These are phyloP conservation scores for Cytospora piceicola DNA, from an alignment of 2,329 filamentous ascomycete species.

Conservation along the genomic window DNA sequence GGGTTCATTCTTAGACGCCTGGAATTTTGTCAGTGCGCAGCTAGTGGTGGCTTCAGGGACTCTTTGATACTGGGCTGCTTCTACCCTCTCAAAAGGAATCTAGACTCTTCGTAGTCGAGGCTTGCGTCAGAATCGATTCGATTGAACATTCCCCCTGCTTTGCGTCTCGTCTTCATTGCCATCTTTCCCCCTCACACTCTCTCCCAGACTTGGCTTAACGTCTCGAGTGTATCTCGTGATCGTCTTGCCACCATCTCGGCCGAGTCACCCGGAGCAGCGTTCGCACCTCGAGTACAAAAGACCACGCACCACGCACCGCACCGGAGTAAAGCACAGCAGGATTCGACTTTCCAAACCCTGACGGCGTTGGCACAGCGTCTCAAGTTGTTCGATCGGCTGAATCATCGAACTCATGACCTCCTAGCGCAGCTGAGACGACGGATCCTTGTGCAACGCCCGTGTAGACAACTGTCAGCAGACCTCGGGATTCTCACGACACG, in stretches of 20 bases:
- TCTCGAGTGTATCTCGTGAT: slow-evolving; percentile 25
- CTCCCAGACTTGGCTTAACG: not conserved
- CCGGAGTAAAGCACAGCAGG: slow-evolving; percentile 3
- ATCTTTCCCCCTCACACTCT: not conserved
- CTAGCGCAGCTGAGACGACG: slow-evolving; percentile 24
- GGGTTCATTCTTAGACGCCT: not conserved
- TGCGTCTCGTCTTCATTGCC: slow-evolving; percentile 10
- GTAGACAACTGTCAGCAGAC: slow-evolving; percentile 26
- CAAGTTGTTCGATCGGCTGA: slow-evolving; percentile 5
- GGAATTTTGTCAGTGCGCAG: slow-evolving; percentile 2
- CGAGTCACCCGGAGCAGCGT: slow-evolving; percentile 14
- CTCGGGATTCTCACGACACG: slow-evolving; percentile 15
- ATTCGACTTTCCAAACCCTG: not conserved
- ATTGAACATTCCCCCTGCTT: slow-evolving; percentile 8
- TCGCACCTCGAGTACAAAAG: slow-evolving; percentile 12
- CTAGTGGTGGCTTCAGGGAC: slow-evolving; percentile 1
- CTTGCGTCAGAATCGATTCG: slow-evolving; percentile 1
- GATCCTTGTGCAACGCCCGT: slow-evolving; percentile 26
- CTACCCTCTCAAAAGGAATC: not conserved
- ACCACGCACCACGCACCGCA: slow-evolving; percentile 3
- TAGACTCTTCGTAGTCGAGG: slow-evolving; percentile 9
- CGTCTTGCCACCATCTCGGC: slow-evolving; percentile 23
- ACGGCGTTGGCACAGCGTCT: slow-evolving; percentile 1
- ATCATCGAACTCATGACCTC: slow-evolving; percentile 21
- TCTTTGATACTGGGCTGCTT: not conserved